Base-by-base conservation (phyloP, 2,329 filamentous ascomycete genomes). In the Rutstroemia sp. region DNA sequence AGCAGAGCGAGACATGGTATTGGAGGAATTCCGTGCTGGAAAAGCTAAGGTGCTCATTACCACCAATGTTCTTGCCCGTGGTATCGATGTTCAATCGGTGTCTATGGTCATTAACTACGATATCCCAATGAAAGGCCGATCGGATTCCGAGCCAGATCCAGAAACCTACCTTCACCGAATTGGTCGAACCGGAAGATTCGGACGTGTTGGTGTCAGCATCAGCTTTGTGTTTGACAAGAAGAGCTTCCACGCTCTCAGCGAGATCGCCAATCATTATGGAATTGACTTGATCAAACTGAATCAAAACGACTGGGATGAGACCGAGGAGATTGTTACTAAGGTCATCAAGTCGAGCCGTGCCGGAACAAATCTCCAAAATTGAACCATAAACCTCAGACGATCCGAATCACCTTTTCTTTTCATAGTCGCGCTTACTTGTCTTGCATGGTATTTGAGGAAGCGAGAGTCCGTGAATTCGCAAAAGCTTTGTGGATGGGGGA, bases 61-160 rank as follows among this genome's bases (percentile, higher is more conserved):
- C 1, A 99, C 94, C 65, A 99, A 99, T 69, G 92, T 99, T 39
- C 81, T 99, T 58, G 89, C 94, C 8, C 91, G 94, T 69, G 94
- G 94, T 70, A 97, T 99, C 67, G 94, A 99, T 85, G 76, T 97
- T 70, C 73, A 95, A 75, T 86, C 85, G 27, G 94, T 99, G 14
- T 96, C 91, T 9, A 94, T 99, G 86, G 94, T 99, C 54, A 91
- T 99, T 78, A 99, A 99, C 77, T 99, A 99, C 73, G 87, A 90
- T 65, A 87, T 90, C 57, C 87, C 87, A 23, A 88, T 87, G 77
- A 86, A 87, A 68, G 85, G 87, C 42, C 74, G 80, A 34, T 84
- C 87, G 18, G 92, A 97, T 65, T 79, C 79, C 27, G 89, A 94
- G 73, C 88, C 92, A 14, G 94, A 99, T 69, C 85, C 85, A 48